Evolutionary conservation across 352 stramenopile genomes (phyloP), one percentile per base, ranked within the genome.

Genomic region (Globisporangium megalacanthum): DNA sequence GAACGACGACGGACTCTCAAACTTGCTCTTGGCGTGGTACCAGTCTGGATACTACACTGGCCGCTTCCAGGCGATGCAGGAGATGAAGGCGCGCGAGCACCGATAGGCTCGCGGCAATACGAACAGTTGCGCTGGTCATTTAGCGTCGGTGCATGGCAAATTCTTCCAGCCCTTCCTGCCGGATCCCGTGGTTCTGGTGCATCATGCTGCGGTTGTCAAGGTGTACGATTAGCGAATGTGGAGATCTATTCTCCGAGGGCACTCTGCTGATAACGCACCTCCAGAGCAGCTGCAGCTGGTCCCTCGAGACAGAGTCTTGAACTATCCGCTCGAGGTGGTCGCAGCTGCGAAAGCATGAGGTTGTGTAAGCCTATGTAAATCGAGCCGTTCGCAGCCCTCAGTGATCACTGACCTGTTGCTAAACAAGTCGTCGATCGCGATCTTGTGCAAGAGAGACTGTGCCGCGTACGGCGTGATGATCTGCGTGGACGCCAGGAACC

Each of bases 1-100:
- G 31, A 65, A 31, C 42, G 71, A 86, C 51, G 79, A 92, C 31
- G 79, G 83, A 3, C 60, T 94, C 19, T 73, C 84, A 7, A 91
- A 87, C 37, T 42, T 92, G 50, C 67, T 92, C 8, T 66, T 94
- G 52, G 71, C 84, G n/a, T 94, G 84, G 82, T 94, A 92, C 67
- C 82, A 92, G 56, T 91, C 79, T 17, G 84, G 81, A 51, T 94
- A 92, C 62, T 89, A 88, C 55, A 90, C 81, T 1, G 82, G 82
- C 6, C 72, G 82, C 46, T 92, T 84, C 59, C 78, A 90, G 69
- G 79, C 79, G 4, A 82, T 88, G 50, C 81, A 89, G 56, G 81
- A 92, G 60, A 89, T 88, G 75, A 82, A 75, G 49, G 57, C 51
- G 22, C 60, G 56, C 25, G 52, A 52, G 31, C 61, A 56, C 14